Conservation (phyloP, 108 stramenopile genomes). For the Skeletonema menzelii region DNA sequence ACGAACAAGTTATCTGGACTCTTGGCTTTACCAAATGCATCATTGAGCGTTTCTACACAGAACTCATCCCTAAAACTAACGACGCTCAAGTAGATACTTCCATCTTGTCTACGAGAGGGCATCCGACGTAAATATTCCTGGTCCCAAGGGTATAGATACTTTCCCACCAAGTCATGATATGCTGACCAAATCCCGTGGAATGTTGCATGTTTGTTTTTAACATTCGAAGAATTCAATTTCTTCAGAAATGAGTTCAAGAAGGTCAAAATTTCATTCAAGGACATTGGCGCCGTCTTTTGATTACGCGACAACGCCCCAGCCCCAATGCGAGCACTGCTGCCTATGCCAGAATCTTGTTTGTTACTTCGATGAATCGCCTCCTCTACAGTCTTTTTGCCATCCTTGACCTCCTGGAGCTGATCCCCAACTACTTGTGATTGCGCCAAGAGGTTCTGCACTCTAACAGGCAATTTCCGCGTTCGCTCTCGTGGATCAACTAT, state of each 20-base stretch:
- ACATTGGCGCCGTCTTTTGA: constrained; percentile 74
- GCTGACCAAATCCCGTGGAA: constrained; percentile 82
- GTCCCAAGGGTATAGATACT: constrained; percentile 84
- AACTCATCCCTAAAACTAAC: constrained; percentile 95
- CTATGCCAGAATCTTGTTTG: constrained; percentile 21
- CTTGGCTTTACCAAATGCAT: constrained; percentile 84
- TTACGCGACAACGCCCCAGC: constrained; percentile 23
- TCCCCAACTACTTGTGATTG: constrained; percentile 77
- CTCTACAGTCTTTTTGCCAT: constrained; percentile 76
- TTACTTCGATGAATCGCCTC: constrained; percentile 61
- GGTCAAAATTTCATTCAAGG: constrained; percentile 58
- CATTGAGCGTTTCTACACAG: constrained; percentile 86
- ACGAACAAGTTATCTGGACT: constrained; percentile 89
- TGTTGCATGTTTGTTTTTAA: constrained; percentile 57
- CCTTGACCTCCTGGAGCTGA: constrained; percentile 67
- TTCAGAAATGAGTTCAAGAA: constrained; percentile 72
- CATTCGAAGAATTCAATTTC: constrained; percentile 55
- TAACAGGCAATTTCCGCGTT: constrained; percentile 41
- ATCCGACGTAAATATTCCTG: constrained; percentile 73
- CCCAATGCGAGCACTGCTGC: constrained; percentile 35
- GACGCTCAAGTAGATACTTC: constrained; percentile 82
- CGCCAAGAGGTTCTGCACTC: constrained; percentile 55
- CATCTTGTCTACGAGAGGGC: constrained; percentile 78
- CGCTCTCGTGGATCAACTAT: constrained; percentile 32
- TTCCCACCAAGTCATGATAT: constrained; percentile 78